Percentiles rank a stretch among this genome's conserved stretches.
Conservation (phyloP, 2,329 filamentous ascomycete species). For the Cladophialophora exuberans region DNA sequence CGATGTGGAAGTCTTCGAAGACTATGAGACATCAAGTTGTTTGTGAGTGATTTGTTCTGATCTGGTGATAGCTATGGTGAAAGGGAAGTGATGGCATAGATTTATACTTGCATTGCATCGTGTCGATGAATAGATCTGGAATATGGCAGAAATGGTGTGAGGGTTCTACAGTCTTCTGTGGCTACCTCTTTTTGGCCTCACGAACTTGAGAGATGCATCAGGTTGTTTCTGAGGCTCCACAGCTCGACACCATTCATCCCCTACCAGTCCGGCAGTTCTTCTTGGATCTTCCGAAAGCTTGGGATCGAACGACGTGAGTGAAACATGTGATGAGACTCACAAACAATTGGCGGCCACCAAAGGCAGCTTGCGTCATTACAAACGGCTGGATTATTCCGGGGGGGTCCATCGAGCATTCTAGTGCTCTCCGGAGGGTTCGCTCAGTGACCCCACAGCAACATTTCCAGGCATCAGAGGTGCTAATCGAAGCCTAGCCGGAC, state of each 20-base stretch:
- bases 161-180: conserved; percentile 18
- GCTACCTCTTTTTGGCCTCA: conserved; percentile 13
- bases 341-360: background rate
- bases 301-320: background rate
- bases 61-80: background rate
- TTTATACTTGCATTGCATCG: conserved; percentile 8
- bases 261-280: background rate
- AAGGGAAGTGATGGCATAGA: background rate
- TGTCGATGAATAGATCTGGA: background rate
- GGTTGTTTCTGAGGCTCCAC: background rate
- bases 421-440: too few relatives aligned
- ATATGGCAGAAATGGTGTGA: conserved; percentile 12
- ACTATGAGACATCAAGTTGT: conserved; percentile 19
- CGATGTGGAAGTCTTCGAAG: conserved; percentile 23
- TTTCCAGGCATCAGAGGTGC: too few relatives aligned
- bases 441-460: too few relatives aligned
- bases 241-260: background rate
- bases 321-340: background rate
- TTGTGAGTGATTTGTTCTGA: conserved; percentile 18
- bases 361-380: conserved; percentile 3
- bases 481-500: too few relatives aligned
- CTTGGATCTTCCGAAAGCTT: background rate
- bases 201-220: conserved; percentile 2
- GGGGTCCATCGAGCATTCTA: too few relatives aligned
- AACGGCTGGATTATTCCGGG: too few relatives aligned